Evolutionary conservation across 2,329 filamentous ascomycete genomes (phyloP), one percentile per base, ranked within the genome.

Genomic region (Diaporthe vexans): DNA sequence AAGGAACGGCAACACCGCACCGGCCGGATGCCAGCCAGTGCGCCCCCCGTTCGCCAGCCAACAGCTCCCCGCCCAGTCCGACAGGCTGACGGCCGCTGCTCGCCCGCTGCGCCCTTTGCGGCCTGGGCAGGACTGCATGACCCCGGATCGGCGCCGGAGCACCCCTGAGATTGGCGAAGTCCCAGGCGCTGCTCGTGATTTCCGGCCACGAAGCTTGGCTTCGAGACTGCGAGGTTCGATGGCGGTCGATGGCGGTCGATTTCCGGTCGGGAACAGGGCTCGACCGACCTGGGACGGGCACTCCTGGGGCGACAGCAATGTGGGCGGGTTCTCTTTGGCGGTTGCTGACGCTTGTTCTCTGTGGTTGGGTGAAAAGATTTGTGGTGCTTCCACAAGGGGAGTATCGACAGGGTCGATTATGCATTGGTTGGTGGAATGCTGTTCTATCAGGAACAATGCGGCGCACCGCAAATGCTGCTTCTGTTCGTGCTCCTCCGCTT

Each of bases 211-310:
- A 68, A 68, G 63, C 63, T 68, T 68, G 48, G 63, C 63, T n/a
- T 68, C 21, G 63, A 17, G 46, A 29, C 15, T 43, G 33, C 33
- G 46, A 54, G 48, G 21, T 68, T 68, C 48, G 63, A 68, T 68
- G 63, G 63, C 63, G 63, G 63, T 68, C 48, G 63, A 68, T 68
- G 63, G 48, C 63, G 63, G 63, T 68, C 63, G 43, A 51, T 67
- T 35, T 17, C 19, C 43, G 21, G 26, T 67, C 26, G 63, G 37
- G 61, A 15, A 33, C 48, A 19, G 24, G 43, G 24, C 43, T 51
- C 43, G 24, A 48, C 19, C 43, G 59, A 48, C 19, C 19, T 67
- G 63, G 46, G 61, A 37, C 26, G 43, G n/a, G 43, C 43, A 51
- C 43, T 17, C 61, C 26, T 46, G 43, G 43, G 61, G 19, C 26